phyloP scores from a whole-genome alignment of 495 filamentous ascomycete species.

The Penicillium bialowiezense region DNA sequence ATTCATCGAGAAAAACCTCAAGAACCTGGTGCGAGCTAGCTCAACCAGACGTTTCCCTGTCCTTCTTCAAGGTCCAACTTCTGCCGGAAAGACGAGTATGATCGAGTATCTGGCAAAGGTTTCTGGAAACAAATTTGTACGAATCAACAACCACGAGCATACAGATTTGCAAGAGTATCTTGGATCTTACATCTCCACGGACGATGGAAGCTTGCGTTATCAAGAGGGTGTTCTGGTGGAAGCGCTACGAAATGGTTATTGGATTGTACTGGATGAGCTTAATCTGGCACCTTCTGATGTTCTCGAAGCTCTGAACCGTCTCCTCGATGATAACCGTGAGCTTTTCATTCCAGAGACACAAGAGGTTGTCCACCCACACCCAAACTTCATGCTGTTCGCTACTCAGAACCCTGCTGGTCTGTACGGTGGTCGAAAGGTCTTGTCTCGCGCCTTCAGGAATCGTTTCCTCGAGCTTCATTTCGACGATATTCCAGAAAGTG shows the following conservation, averaged over 20 bases:
- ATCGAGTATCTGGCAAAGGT: conserved; percentile 95
- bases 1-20: conserved; percentile 88
- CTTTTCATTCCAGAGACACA: conserved; percentile 96
- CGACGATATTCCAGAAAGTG: conserved; percentile 94
- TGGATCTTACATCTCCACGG: conserved; percentile 84
- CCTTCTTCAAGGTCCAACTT: conserved; percentile 95
- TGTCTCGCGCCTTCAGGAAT: conserved; percentile 94
- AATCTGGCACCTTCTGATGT: conserved; percentile 97
- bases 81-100: conserved; percentile 98
- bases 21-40: conserved; percentile 88
- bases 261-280: conserved; percentile 97
- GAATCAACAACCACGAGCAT: conserved; percentile 99
- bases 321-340: conserved; percentile 97
- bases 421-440: conserved; percentile 89
- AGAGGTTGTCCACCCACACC: conserved; percentile 83
- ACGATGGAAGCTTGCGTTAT: conserved; percentile 79
- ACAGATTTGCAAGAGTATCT: conserved; percentile 98
- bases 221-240: conserved; percentile 94
- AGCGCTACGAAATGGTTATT: conserved; percentile 87
- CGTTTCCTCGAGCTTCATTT: conserved; percentile 97
- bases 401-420: conserved; percentile 96
- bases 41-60: conserved; percentile 91
- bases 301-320: conserved; percentile 88
- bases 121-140: conserved; percentile 93
- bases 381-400: conserved; percentile 98